phyloP scores from a whole-genome alignment of 805 yeast species.

The Zygotorulaspora sp. region DNA sequence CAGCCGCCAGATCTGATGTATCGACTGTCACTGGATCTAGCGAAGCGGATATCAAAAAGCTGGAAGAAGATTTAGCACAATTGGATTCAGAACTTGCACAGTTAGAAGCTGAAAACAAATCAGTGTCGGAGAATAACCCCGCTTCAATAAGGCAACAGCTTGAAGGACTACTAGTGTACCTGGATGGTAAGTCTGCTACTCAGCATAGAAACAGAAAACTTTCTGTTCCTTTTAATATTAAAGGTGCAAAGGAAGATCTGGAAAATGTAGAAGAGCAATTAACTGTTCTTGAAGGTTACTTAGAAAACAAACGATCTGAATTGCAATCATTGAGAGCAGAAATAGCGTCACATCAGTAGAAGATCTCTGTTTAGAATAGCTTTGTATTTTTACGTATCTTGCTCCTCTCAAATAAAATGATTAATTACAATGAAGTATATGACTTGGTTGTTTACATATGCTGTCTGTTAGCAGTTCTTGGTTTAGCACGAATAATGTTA shows the following conservation, averaged over 20 bases:
- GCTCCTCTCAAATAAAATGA: background rate
- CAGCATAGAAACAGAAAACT: constrained; percentile 31
- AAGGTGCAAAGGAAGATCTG: constrained; percentile 56
- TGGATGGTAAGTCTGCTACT: constrained; percentile 52
- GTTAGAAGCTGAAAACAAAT: constrained; percentile 44
- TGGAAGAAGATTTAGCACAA: constrained; percentile 72
- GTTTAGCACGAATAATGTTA: constrained; percentile 93
- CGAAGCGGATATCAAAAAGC: constrained; percentile 89
- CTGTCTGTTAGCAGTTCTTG: constrained; percentile 91
- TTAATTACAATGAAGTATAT: constrained; percentile 1
- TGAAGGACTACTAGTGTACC: constrained; percentile 77
- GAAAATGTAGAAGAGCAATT: constrained; percentile 76
- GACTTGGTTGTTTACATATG: constrained; percentile 23
- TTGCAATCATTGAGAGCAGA: constrained; percentile 46
- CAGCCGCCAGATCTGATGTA: constrained; percentile 55
- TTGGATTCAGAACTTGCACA: constrained; percentile 61
- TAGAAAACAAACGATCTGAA: constrained; percentile 57
- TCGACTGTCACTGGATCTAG: constrained; percentile 40
- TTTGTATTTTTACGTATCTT: too few relatives aligned
- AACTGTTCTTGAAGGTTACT: constrained; percentile 61
- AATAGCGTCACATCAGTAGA: constrained; percentile 29
- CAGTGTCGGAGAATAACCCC: constrained; percentile 15
- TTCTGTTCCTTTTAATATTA: constrained; percentile 35
- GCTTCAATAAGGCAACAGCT: constrained; percentile 53
- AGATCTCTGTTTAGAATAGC: too few relatives aligned